Evolutionary conservation across 306 rosid species (phyloP), one percentile per base, ranked within the genome.

Genomic region (Castanea crenata): DNA sequence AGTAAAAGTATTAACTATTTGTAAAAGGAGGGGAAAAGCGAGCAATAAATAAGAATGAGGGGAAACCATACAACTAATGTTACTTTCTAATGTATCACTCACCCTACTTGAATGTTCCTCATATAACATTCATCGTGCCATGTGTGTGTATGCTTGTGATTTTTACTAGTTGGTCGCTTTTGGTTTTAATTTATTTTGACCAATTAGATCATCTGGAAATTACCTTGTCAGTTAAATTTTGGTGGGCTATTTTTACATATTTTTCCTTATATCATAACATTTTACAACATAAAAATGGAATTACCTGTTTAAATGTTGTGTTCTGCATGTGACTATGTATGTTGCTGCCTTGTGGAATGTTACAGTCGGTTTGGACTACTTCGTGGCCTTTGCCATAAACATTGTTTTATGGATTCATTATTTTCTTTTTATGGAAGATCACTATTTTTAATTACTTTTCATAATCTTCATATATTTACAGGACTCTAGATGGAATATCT

Each of bases 381-480:
- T 31, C 4, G 4, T 31, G 32, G 32, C 32, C 32, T 31, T 31
- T 31, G 4, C 32, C 32, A 31, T 3, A 31, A 3, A 31, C 32
- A 63, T 27, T 29, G 27, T 15, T 31, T 31, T 31, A 31, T 31
- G 32, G 4, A 0, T 31, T 31, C 32, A 31, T 31, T 31, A 31
- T 31, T 31, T 31, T 31, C 32, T 31, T 84, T 90, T 61, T 31
- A 31, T 31, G 32, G 38, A 34, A 34, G 38, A 34, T 34, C 7
- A 34, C 8, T 34, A 34, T 34, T 34, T 34, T 5, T 34, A 5
- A 34, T 34, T 0, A 0, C 38, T 5, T 34, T 34, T 34, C 8
- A 34, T 34, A 34, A 5, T 5, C 8, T 1, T 34, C 38, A 34
- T 34, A 0, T 34, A 34, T 34, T 5, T 34, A 5, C 8, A 34